A percentile compares a stretch with the other conserved stretches of the same genome.
Conservation (phyloP, 2,329 filamentous ascomycete genomes). For the Penicillium sp. region DNA sequence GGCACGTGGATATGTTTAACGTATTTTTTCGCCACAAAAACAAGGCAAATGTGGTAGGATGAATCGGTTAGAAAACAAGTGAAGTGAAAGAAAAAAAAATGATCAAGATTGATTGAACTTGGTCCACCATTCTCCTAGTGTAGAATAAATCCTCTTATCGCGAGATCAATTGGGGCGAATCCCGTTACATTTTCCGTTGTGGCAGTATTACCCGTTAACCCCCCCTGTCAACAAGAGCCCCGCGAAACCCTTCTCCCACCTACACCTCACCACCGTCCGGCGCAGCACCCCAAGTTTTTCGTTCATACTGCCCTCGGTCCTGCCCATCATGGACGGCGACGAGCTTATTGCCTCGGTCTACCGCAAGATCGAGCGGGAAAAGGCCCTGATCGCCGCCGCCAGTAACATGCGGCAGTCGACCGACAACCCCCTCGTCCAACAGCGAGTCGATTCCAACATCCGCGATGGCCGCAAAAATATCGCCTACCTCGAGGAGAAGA, state of each 20-base stretch:
- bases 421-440: conserved; percentile 87
- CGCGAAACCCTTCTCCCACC: conserved; percentile 25
- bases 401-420: conserved; percentile 95
- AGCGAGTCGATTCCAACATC: conserved; percentile 89
- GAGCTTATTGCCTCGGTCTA: conserved; percentile 75
- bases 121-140: not conserved
- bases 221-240: conserved; percentile 29
- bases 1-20: not conserved
- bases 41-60: not conserved
- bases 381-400: conserved; percentile 89
- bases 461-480: conserved; percentile 91
- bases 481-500: conserved; percentile 90
- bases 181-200: conserved; percentile 26
- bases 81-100: not conserved
- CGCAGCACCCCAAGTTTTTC: not conserved
- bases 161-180: conserved; percentile 1
- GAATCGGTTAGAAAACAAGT: not conserved
- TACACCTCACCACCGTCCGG: conserved; percentile 9
- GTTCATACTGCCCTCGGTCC: conserved; percentile 11
- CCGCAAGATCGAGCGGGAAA: conserved; percentile 97
- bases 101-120: not conserved
- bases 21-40: not conserved
- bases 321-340: conserved; percentile 58
- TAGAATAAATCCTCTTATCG: conserved; percentile 4
- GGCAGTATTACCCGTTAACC: conserved; percentile 23